Evolutionary conservation across 176 grass and related monocot species (phyloP).

Genomic region (Zoysia japonica): DNA sequence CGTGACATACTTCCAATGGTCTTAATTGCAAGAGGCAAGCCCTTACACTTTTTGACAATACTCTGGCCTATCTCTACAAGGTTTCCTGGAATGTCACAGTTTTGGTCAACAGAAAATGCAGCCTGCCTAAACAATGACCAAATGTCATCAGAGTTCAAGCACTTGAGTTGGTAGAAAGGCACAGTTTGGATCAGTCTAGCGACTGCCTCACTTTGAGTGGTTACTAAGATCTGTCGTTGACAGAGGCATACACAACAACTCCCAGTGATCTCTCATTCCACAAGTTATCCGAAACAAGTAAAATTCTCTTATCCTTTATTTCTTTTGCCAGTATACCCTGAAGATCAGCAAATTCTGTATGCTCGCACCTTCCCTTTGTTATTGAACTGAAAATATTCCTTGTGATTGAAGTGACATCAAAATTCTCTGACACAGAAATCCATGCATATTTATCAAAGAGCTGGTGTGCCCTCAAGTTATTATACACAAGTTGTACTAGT

Average conservation of each 20-base stretch:
- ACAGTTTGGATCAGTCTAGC: background rate
- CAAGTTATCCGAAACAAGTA: constrained; percentile 47
- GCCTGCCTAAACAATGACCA: constrained; percentile 27
- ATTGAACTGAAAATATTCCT: too few species aligned
- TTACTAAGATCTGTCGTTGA: too few species aligned
- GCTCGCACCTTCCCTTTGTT: too few species aligned
- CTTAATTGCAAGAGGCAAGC: too few species aligned
- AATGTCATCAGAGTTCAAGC: constrained; percentile 8
- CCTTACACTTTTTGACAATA: too few species aligned
- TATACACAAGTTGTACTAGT: background rate
- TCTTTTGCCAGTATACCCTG: background rate
- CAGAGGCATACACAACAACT: too few species aligned
- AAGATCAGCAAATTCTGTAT: background rate
- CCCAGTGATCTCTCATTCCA: constrained; percentile 43
- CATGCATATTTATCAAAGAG: constrained; percentile 14
- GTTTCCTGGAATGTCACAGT: too few species aligned
- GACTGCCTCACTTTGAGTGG: too few species aligned
- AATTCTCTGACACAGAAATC: constrained; percentile 37
- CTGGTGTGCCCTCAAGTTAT: background rate
- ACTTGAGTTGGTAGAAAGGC: background rate
- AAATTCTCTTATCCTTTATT: constrained; percentile 14
- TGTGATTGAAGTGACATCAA: background rate
- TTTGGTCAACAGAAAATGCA: background rate
- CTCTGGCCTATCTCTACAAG: too few species aligned
- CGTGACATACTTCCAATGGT: background rate